Base-by-base conservation (phyloP, 352 stramenopile species). In the Globisporangium polare region DNA sequence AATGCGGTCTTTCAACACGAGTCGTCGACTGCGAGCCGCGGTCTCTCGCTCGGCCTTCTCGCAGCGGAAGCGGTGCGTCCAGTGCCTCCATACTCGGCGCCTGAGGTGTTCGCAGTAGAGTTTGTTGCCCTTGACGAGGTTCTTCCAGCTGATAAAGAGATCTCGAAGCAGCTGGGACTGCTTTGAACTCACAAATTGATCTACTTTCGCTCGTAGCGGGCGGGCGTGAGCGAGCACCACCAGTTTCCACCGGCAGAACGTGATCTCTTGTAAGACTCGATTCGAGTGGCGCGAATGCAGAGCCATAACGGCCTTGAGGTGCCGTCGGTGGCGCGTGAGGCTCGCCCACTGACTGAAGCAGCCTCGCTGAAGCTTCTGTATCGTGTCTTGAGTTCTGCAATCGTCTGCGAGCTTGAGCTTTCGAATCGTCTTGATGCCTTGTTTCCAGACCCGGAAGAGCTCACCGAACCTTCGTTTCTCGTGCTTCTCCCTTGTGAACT, bases 231-330 rank as follows among this genome's bases (percentile, higher is more conserved):
- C 58, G 26, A 75, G 53, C 0, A 90, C 53, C 10, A 72, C 80
- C 17, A 89, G 33, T 41, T 77, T 88, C 83, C 83, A 92, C 8
- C 56, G 67, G 57, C 68, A 86, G 45, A 86, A 72, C 5, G 53
- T 53, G 45, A 74, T 8, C 51, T 77, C 63, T 26, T 71, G 63
- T 8, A 53, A 26, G 9, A 60, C 58, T 8, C 45, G 70, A 7
- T 55, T 20, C 2, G 42, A 67, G 22, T 69, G 63, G 43, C 74
- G 45, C 24, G 49, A 72, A 10, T 74, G 67, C 31, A 67, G 24
- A 15, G 55, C 27, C 41, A 78, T 56, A 18, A 71, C 27, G 13
- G 62, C 63, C 7, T 56, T 54, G 0, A 83, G 31, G 1, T 64
- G 39, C 2, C 24, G 18, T 33, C 13, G 20, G 9, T 68, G 57